Percentiles rank a stretch among this genome's conserved stretches.
These are phyloP conservation scores for Nakataea oryzae DNA, from an alignment of 2,329 filamentous ascomycete species.

Conservation along the genomic window DNA sequence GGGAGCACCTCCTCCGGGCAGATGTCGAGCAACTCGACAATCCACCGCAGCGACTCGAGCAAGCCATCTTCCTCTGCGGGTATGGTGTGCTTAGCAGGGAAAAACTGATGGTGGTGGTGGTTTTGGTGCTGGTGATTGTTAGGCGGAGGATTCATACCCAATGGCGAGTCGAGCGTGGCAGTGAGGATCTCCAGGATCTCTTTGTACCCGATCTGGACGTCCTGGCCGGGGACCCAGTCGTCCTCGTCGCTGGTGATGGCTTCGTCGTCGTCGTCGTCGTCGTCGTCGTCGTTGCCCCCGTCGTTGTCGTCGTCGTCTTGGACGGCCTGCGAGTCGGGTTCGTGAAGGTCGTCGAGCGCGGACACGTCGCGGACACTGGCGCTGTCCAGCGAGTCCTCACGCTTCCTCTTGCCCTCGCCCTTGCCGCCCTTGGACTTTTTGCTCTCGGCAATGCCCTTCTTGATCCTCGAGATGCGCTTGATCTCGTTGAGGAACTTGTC, in stretches of 20 bases:
- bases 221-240: conserved; percentile 95
- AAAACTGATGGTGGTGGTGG: not conserved
- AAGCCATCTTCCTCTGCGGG: conserved; percentile 75
- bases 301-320: conserved; percentile 37
- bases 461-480: conserved; percentile 84
- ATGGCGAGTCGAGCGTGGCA: conserved; percentile 72
- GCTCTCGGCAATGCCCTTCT: conserved; percentile 84
- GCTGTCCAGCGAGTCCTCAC: conserved; percentile 59
- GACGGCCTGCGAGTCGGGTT: conserved; percentile 35
- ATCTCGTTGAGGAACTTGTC: conserved; percentile 91
- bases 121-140: conserved; percentile 1
- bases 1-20: conserved; percentile 93
- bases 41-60: conserved; percentile 85
- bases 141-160: conserved; percentile 40
- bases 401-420: conserved; percentile 57
- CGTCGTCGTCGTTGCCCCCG: too few relatives aligned
- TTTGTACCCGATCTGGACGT: conserved; percentile 87
- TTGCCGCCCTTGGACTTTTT: conserved; percentile 45
- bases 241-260: conserved; percentile 61
- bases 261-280: conserved; percentile 45
- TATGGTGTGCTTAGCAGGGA: not conserved
- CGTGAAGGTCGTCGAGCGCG: conserved; percentile 49
- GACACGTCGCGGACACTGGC: conserved; percentile 47
- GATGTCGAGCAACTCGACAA: conserved; percentile 93
- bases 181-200: conserved; percentile 89